These are phyloP conservation scores for Eutypa lata DNA, from an alignment of 2,329 filamentous ascomycete species.

Conservation along the genomic window DNA sequence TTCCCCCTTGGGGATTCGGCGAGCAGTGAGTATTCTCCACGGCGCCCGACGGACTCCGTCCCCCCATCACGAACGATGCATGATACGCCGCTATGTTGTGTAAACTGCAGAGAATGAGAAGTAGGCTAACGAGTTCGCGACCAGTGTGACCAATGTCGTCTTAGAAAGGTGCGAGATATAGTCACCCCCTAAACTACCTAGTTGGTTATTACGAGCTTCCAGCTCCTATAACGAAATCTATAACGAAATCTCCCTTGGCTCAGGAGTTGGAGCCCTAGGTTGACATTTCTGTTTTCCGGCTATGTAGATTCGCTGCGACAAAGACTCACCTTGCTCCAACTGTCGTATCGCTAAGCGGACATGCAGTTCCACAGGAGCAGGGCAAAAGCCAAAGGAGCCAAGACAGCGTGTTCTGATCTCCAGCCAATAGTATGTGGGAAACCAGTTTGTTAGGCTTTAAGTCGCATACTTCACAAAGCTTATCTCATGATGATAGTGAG, in stretches of 20 bases:
- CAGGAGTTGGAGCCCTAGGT: constrained; percentile 4
- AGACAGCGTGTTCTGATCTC: constrained; percentile 58
- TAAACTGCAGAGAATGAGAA: neutral
- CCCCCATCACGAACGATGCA: no score
- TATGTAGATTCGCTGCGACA: constrained; percentile 55
- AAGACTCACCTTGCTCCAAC: constrained; percentile 56
- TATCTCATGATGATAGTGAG: constrained; percentile 36
- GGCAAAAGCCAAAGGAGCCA: constrained; percentile 52
- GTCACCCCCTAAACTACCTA: no score
- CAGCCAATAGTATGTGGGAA: constrained; percentile 52
- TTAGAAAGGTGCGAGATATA: constrained; percentile 20
- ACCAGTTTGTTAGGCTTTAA: neutral
- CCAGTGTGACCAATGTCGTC: constrained; percentile 28
- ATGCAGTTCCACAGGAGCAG: constrained; percentile 53
- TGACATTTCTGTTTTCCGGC: constrained; percentile 35
- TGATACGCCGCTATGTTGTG: no score
- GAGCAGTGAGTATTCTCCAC: neutral
- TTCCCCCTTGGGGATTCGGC: neutral
- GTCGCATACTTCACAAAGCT: no score
- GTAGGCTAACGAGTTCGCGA: neutral
- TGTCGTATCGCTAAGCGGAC: constrained; percentile 50
- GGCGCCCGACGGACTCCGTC: neutral
- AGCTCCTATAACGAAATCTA: no score
- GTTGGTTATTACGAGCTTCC: no score
- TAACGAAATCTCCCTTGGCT: no score